These are phyloP conservation scores for Hypoxylon sp. DNA, from an alignment of 2,329 filamentous ascomycete genomes.

Conservation along the genomic window DNA sequence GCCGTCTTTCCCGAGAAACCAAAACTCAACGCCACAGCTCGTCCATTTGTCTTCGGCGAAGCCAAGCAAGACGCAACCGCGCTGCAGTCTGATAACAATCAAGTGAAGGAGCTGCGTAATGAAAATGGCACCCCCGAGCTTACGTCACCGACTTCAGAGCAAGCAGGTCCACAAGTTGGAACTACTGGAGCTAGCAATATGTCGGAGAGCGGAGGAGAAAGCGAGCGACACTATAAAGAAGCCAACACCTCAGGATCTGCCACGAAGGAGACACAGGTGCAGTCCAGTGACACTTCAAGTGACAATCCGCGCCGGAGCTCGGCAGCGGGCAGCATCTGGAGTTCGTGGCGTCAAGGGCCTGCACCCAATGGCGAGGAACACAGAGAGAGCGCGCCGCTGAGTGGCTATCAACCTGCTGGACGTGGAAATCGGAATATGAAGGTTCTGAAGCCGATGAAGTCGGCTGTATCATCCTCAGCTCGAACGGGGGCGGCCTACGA, in stretches of 20 bases:
- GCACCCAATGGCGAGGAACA: slow-evolving; percentile 62
- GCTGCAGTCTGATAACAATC: slow-evolving; percentile 40
- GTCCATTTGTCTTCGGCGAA: slow-evolving; percentile 57
- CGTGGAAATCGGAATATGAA: slow-evolving; percentile 82
- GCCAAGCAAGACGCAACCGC: slow-evolving; percentile 42
- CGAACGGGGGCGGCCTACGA: slow-evolving; percentile 67
- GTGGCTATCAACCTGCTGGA: slow-evolving; percentile 77
- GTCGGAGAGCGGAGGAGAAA: slow-evolving; percentile 60
- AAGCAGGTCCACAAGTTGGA: slow-evolving; percentile 50
- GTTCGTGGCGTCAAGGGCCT: slow-evolving; percentile 74
- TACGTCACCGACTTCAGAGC: slow-evolving; percentile 51
- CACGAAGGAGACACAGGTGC: slow-evolving; percentile 46
- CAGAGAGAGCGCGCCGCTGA: slow-evolving; percentile 66
- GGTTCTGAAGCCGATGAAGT: slow-evolving; percentile 83
- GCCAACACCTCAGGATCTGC: slow-evolving; percentile 43
- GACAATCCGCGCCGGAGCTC: slow-evolving; percentile 46
- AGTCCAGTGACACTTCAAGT: slow-evolving; percentile 42
- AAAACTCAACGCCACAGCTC: slow-evolving; percentile 67
- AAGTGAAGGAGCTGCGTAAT: slow-evolving; percentile 46
- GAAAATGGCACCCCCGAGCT: slow-evolving; percentile 54
- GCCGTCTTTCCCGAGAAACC: slow-evolving; percentile 66
- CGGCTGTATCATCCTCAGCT: slow-evolving; percentile 63
- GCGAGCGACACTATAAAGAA: slow-evolving; percentile 54
- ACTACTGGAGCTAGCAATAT: slow-evolving; percentile 50
- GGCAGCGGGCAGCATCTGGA: slow-evolving; percentile 71